Conservation (phyloP, 2,329 filamentous ascomycete species). For the Epichloe coenophiala region DNA sequence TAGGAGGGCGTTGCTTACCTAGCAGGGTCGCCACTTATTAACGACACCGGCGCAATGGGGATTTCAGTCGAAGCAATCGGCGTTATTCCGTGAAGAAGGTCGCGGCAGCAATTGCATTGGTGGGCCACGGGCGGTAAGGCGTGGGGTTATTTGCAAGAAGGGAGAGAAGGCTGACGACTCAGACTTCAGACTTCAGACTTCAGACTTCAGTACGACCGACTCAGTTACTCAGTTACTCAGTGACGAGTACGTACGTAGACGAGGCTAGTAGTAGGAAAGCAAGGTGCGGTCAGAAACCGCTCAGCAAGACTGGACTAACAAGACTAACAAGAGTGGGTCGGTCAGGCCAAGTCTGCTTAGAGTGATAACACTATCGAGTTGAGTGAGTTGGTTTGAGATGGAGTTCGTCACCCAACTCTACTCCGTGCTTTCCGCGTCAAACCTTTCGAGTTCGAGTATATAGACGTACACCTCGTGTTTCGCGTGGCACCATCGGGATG, state of each 20-base stretch:
- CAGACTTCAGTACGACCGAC: no score
- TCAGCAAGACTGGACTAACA: not conserved
- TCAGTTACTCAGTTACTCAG: no score
- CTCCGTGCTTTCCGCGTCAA: no score
- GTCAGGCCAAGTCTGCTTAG: not conserved
- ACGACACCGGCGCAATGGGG: not conserved
- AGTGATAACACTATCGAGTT: no score
- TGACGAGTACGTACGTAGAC: not conserved
- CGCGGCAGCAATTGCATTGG: constrained; percentile 5
- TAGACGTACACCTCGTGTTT: not conserved
- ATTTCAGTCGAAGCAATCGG: constrained; percentile 8
- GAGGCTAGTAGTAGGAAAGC: not conserved
- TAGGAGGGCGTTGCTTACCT: constrained; percentile 1
- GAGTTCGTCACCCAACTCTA: no score
- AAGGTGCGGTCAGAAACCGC: not conserved
- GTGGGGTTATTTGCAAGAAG: constrained; percentile 5
- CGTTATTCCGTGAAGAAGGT: constrained; percentile 7
- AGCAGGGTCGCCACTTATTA: not conserved
- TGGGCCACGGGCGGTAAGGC: constrained; percentile 2
- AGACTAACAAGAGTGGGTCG: not conserved
- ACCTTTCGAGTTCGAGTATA: no score
- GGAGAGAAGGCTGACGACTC: constrained; percentile 6
- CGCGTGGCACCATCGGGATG: not conserved
- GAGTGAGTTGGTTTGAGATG: no score
- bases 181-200: no score